phyloP scores from a whole-genome alignment of 495 filamentous ascomycete genomes.

The Aspergillus biplanus region DNA sequence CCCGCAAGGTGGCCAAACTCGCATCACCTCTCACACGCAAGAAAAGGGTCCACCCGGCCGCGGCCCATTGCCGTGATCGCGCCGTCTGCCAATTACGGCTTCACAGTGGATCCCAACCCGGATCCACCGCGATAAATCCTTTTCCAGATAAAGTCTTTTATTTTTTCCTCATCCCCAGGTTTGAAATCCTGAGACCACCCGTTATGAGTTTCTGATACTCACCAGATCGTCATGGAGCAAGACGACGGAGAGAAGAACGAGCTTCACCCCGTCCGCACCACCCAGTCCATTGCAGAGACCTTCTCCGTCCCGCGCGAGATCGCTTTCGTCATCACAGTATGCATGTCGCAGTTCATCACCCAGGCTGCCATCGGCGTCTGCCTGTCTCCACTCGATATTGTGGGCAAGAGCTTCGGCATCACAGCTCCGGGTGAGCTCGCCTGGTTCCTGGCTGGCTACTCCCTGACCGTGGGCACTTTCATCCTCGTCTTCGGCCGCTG shows the following conservation, averaged over 20 bases:
- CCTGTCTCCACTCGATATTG: constrained; percentile 46
- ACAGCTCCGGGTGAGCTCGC: constrained; percentile 42
- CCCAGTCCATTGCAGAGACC: constrained; percentile 27
- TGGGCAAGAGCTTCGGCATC: constrained; percentile 50
- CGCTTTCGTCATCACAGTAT: constrained; percentile 33
- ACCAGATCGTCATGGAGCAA: constrained; percentile 5
- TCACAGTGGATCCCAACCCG: background rate
- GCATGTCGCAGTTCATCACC: constrained; percentile 42
- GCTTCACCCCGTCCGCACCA: constrained; percentile 24
- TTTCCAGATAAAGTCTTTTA: background rate
- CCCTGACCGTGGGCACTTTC: constrained; percentile 65
- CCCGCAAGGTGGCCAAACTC: too few species aligned
- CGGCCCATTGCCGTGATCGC: too few species aligned
- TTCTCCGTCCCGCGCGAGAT: constrained; percentile 32
- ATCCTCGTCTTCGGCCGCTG: constrained; percentile 64
- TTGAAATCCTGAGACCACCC: too few species aligned
- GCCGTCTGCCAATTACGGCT: background rate
- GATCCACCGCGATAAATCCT: background rate
- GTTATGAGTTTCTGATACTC: background rate
- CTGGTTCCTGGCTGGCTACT: constrained; percentile 63
- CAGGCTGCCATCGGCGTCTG: constrained; percentile 35
- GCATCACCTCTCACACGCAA: too few species aligned
- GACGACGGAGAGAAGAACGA: background rate
- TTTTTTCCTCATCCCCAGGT: too few species aligned
- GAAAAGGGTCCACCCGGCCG: too few species aligned